Evolutionary conservation across 345 rosid genomes (phyloP), one percentile per base, ranked within the genome.

Genomic region (Xanthoceras sorbifolium): DNA sequence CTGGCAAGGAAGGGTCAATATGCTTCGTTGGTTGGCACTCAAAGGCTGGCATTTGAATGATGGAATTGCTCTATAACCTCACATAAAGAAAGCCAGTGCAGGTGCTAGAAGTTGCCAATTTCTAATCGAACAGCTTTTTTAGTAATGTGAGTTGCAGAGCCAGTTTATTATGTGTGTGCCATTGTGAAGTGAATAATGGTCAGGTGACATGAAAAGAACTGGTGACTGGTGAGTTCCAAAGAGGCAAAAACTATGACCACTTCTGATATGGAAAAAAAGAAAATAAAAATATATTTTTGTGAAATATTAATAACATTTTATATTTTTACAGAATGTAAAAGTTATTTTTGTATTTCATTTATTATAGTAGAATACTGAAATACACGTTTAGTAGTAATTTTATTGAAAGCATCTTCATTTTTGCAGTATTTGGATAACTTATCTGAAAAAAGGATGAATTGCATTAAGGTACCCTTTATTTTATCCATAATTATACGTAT

Each of bases 41-140:
- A 92, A 78, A 89, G 99, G 77, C 92, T 93, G 79, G 97, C 98
- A 68, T 95, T 95, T 64, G 98, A 95, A 80, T 94, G 83, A 84
- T 32, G 15, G 8, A 46, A 32, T 74, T 68, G 69, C 31, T 72
- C 31, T 22, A 67, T 36, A 25, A 10, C 55, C 52, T 20, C 29
- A 3, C 69, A 8, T 0, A 20, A 65, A 22, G 64, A 75, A 75
- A 75, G 71, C 6, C 22, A 48, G 10, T 25, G 76, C n/a, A 74
- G 64, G 36, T 31, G 25, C 64, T 36, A 64, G 71, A 65, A 12
- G 25, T 74, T 29, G 48, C 48, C 34, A 42, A 48, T 34, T 31
- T 40, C 55, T 4, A 70, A 52, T 52, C 28, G 26, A 25, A 14
- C 76, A 63, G 12, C 20, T n/a, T 71, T 72, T 57, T 57, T 15